phyloP scores from a whole-genome alignment of 495 filamentous ascomycete species.

The Penicillium maclennaniae region DNA sequence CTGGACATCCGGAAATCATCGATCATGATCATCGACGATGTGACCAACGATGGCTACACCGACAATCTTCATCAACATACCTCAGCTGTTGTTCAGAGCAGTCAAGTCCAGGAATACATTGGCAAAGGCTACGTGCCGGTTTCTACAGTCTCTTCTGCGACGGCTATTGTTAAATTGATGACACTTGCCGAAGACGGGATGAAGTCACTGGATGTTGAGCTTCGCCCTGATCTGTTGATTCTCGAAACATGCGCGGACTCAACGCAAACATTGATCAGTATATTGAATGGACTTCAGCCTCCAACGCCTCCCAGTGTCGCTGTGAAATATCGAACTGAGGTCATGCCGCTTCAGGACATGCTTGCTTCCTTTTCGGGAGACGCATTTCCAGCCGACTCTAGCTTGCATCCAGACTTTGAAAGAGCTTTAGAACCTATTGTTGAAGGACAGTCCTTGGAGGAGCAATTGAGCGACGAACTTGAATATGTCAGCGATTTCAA shows the following conservation, averaged over 20 bases:
- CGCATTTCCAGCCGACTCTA: slow-evolving; percentile 55
- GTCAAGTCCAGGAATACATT: slow-evolving; percentile 63
- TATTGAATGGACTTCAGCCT: slow-evolving; percentile 76
- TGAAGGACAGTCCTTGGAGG: slow-evolving; percentile 17
- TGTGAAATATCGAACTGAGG: slow-evolving; percentile 80
- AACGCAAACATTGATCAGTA: slow-evolving; percentile 82
- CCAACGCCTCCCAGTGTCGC: slow-evolving; percentile 76
- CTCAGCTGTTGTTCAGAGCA: slow-evolving; percentile 47
- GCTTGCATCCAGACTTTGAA: slow-evolving; percentile 11
- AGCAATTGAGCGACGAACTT: slow-evolving; percentile 48
- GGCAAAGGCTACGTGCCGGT: slow-evolving; percentile 77
- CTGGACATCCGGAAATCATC: slow-evolving; percentile 74
- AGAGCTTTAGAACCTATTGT: slow-evolving; percentile 9
- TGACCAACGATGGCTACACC: slow-evolving; percentile 44
- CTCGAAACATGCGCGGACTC: slow-evolving; percentile 96
- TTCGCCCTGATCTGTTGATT: slow-evolving; percentile 80
- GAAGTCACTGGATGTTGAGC: slow-evolving; percentile 70
- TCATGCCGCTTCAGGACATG: slow-evolving; percentile 81
- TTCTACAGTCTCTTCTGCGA: slow-evolving; percentile 76
- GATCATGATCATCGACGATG: slow-evolving; percentile 78
- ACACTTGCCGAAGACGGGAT: slow-evolving; percentile 48
- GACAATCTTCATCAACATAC: slow-evolving; percentile 45
- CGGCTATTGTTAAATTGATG: slow-evolving; percentile 55
- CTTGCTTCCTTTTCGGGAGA: slow-evolving; percentile 85
- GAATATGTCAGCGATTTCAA: slow-evolving; percentile 65